phyloP scores from a whole-genome alignment of 768 basidiomycete genomes.

The Lactarius quietus region DNA sequence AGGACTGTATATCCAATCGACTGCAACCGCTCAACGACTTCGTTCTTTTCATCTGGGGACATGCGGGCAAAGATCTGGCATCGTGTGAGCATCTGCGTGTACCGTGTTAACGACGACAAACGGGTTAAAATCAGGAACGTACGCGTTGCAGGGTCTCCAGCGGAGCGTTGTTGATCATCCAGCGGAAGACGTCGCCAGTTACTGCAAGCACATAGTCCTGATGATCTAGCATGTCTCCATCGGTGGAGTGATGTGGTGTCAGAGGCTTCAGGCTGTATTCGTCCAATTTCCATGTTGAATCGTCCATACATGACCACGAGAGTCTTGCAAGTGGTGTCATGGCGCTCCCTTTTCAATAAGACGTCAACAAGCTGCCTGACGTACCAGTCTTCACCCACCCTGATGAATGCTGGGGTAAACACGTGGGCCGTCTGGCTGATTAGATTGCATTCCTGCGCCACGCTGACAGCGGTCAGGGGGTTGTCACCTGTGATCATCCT shows the following conservation, averaged over 20 bases:
- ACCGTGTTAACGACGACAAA: neutral
- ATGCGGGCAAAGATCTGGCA: slow-evolving; percentile 96
- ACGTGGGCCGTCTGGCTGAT: slow-evolving; percentile 87
- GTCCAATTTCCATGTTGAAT: slow-evolving; percentile 80
- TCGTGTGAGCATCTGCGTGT: slow-evolving; percentile 87
- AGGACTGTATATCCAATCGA: slow-evolving; percentile 91
- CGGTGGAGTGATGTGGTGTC: slow-evolving; percentile 65
- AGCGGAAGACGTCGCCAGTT: slow-evolving; percentile 94
- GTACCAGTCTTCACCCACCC: slow-evolving; percentile 43
- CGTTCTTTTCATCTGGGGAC: slow-evolving; percentile 99
- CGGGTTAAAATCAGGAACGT: slow-evolving; percentile 29
- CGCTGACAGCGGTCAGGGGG: slow-evolving; percentile 92
- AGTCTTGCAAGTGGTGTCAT: slow-evolving; percentile 55
- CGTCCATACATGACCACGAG: slow-evolving; percentile 92
- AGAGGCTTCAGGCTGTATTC: slow-evolving; percentile 82
- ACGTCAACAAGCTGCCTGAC: neutral
- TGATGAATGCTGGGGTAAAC: slow-evolving; percentile 77
- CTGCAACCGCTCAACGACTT: slow-evolving; percentile 93
- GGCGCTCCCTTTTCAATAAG: slow-evolving; percentile 45
- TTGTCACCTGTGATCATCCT: slow-evolving; percentile 99
- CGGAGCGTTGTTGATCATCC: slow-evolving; percentile 96
- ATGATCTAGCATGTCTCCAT: slow-evolving; percentile 66
- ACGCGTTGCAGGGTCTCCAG: slow-evolving; percentile 93
- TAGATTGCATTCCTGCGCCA: slow-evolving; percentile 89
- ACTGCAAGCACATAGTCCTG: slow-evolving; percentile 90